Conservation (phyloP, 257 asterid species). For the Lantana camara region DNA sequence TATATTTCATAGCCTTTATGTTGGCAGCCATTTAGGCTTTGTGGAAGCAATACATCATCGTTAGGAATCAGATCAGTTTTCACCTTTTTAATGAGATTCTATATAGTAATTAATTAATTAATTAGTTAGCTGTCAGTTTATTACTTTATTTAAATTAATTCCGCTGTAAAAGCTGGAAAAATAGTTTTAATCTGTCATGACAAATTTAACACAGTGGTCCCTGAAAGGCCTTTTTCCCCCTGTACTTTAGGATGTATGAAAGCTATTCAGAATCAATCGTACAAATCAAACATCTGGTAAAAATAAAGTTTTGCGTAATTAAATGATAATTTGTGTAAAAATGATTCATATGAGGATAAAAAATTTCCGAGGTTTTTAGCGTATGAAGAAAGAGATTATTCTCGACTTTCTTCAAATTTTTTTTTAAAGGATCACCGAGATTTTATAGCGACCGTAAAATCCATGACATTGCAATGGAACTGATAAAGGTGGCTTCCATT, state of each 20-base stretch:
- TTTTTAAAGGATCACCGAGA: no score
- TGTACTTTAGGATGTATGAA: neutral
- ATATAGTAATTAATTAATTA: neutral
- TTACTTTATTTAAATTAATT: conserved; percentile 3
- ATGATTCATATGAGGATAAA: no score
- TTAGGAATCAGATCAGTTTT: conserved; percentile 18
- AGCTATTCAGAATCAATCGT: neutral
- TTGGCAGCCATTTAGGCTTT: conserved; percentile 2
- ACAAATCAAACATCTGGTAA: neutral
- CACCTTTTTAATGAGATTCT: conserved; percentile 18
- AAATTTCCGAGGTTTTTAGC: neutral
- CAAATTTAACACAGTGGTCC: neutral
- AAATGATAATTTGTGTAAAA: no score
- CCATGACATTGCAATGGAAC: no score
- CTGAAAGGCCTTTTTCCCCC: neutral
- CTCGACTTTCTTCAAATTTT: no score
- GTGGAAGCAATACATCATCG: neutral
- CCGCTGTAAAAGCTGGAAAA: neutral
- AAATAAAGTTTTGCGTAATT: neutral
- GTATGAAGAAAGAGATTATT: no score
- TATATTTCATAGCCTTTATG: neutral
- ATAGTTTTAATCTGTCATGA: neutral
- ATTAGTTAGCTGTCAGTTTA: conserved; percentile 12
- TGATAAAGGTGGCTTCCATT: no score
- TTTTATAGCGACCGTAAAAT: no score